phyloP scores from a whole-genome alignment of 2,329 filamentous ascomycete species.

The Colletotrichum kahawae region DNA sequence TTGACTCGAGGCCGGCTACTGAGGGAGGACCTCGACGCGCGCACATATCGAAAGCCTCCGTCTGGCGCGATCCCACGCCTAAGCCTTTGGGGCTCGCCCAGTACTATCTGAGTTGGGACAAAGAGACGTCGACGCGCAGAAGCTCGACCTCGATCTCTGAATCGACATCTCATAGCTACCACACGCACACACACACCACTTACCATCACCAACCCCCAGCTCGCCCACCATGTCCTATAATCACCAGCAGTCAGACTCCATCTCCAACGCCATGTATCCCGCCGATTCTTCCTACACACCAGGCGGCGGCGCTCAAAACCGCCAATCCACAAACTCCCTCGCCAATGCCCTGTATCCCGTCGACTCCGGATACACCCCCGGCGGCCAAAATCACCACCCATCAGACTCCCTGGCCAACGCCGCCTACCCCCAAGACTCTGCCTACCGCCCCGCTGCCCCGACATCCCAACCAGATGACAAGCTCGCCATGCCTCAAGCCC shows the following conservation, averaged over 20 bases:
- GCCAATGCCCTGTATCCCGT: constrained; percentile 19
- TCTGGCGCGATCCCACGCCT: background rate
- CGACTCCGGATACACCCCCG: constrained; percentile 15
- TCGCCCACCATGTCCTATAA: constrained; percentile 9
- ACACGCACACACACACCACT: background rate
- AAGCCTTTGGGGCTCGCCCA: background rate
- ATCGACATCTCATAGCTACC: background rate
- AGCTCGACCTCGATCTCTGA: background rate
- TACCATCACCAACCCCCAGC: background rate
- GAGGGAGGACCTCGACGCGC: background rate
- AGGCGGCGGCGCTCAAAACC: background rate
- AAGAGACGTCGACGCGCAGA: background rate
- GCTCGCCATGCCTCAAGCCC: constrained; percentile 11
- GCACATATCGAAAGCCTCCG: background rate
- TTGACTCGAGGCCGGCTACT: background rate
- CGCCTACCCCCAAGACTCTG: constrained; percentile 19
- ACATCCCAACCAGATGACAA: constrained; percentile 12
- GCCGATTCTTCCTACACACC: constrained; percentile 3
- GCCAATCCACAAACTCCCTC: constrained; percentile 1
- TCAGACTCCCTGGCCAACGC: constrained; percentile 18
- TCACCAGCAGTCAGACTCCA: constrained; percentile 6
- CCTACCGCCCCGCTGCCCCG: constrained; percentile 14
- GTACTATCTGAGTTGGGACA: background rate
- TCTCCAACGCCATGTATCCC: constrained; percentile 11
- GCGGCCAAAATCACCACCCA: background rate